phyloP scores from a whole-genome alignment of 1,139 yeast species.

The Pneumocystis oryctolagi region DNA sequence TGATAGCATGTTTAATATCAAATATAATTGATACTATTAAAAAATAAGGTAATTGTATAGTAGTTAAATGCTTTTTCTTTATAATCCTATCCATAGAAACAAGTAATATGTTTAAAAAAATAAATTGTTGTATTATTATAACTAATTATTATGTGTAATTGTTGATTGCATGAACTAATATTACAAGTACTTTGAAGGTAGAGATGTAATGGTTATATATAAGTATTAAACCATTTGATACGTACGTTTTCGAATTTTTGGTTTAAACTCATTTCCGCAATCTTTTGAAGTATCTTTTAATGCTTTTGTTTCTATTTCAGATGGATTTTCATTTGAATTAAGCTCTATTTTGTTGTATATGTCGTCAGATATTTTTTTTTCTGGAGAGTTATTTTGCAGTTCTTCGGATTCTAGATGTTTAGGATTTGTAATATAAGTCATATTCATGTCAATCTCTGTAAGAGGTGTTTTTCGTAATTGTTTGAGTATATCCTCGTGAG shows the following conservation, averaged over 20 bases:
- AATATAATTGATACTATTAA: constrained; percentile 30
- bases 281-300: background rate
- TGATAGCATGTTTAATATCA: constrained; percentile 64
- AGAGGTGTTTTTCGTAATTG: background rate
- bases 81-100: background rate
- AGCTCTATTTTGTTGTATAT: background rate
- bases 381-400: background rate
- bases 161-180: background rate
- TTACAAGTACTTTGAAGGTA: background rate
- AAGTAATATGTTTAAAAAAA: background rate
- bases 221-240: background rate
- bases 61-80: background rate
- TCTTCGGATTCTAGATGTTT: background rate
- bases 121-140: background rate
- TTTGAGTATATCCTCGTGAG: constrained; percentile 10
- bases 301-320: background rate
- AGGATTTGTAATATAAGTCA: background rate
- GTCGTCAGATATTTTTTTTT: background rate
- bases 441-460: background rate
- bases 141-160: background rate
- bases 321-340: background rate
- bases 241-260: background rate
- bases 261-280: background rate
- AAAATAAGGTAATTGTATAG: background rate
- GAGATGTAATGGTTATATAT: background rate